Percentiles rank a stretch among this genome's conserved stretches.
These are phyloP conservation scores for Verbascum thapsus DNA, from an alignment of 257 asterid species.

Conservation along the genomic window DNA sequence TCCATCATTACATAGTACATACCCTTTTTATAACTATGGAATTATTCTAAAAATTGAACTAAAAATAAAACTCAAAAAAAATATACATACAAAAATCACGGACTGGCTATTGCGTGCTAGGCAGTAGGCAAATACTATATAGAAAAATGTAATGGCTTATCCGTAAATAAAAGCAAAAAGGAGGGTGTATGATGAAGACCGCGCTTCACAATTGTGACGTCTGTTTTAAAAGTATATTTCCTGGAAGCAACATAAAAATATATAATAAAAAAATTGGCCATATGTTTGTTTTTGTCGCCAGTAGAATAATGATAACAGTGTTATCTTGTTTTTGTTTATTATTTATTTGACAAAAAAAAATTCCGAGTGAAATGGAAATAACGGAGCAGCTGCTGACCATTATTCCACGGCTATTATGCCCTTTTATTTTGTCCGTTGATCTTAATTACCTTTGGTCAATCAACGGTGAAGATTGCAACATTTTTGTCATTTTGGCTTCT, in stretches of 20 bases:
- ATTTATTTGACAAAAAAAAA: background rate
- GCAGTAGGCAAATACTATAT: background rate
- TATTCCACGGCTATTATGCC: background rate
- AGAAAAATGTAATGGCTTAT: conserved; percentile 19
- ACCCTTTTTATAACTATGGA: no score
- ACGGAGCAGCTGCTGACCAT: conserved; percentile 9
- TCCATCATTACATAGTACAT: no score
- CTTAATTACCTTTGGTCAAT: no score
- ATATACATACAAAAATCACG: no score
- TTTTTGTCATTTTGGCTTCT: no score
- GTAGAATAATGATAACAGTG: background rate
- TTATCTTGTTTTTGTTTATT: background rate
- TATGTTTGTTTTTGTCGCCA: background rate
- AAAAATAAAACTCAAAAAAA: no score
- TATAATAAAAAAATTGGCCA: conserved; percentile 25
- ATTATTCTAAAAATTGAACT: no score
- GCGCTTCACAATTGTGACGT: conserved; percentile 10
- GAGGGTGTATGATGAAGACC: background rate
- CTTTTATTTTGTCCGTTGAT: no score
- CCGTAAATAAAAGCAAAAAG: conserved; percentile 13
- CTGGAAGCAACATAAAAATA: conserved; percentile 34
- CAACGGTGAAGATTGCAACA: no score
- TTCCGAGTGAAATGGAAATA: background rate
- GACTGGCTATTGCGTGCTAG: conserved; percentile 21
- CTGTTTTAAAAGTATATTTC: conserved; percentile 23